Conservation (phyloP, 2,329 filamentous ascomycete species). For the Epichloe uncinata region DNA sequence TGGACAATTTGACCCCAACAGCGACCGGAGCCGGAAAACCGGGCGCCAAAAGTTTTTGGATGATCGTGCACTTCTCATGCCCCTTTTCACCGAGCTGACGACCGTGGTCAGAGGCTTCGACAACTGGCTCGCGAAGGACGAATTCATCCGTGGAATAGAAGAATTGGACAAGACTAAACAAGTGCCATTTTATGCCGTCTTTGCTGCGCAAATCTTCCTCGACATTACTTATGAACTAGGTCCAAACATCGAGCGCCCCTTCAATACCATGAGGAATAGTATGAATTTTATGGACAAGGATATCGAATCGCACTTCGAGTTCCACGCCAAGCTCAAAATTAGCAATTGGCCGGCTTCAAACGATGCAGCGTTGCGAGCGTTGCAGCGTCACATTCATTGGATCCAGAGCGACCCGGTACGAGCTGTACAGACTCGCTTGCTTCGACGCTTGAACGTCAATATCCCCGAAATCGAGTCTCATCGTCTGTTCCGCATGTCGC, state of each 20-base stretch:
- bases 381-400: slow-evolving; percentile 5
- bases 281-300: slow-evolving; percentile 1
- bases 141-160: slow-evolving; percentile 22
- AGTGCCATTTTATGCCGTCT: slow-evolving; percentile 23
- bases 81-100: slow-evolving; percentile 21
- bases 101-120: slow-evolving; percentile 5
- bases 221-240: slow-evolving; percentile 25
- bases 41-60: slow-evolving; percentile 20
- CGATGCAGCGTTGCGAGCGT: neutral
- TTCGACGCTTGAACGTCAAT: neutral
- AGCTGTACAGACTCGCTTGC: neutral
- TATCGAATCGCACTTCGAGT: slow-evolving; percentile 9
- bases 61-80: slow-evolving; percentile 20
- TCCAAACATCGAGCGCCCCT: slow-evolving; percentile 3
- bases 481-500: slow-evolving; percentile 21
- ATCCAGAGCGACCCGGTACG: neutral
- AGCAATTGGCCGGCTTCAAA: slow-evolving; percentile 12
- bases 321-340: slow-evolving; percentile 18
- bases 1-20: slow-evolving; percentile 14
- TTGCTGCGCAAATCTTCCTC: slow-evolving; percentile 27
- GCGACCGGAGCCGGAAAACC: slow-evolving; percentile 12
- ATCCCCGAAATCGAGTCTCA: slow-evolving; percentile 6
- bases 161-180: slow-evolving; percentile 16
- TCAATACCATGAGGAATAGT: neutral
- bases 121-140: slow-evolving; percentile 19